Evolutionary conservation across 176 grass and related monocot genomes (phyloP).

Genomic region (Hsuehochloa calcarea): DNA sequence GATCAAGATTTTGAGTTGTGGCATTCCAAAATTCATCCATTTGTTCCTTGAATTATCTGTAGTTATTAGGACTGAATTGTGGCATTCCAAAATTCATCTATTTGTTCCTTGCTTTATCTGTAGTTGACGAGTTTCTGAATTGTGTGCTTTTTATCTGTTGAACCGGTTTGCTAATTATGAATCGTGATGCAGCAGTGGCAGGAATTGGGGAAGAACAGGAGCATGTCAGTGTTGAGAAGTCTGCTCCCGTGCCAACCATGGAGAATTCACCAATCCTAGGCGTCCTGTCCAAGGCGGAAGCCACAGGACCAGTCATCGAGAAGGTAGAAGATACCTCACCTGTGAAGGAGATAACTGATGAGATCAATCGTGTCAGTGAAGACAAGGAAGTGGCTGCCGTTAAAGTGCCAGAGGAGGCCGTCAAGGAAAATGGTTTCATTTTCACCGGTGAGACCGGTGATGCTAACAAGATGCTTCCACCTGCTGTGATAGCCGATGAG

Average conservation of each 20-base stretch:
- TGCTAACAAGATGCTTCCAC: constrained; percentile 6
- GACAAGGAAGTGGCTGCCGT: neutral
- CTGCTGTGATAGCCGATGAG: neutral
- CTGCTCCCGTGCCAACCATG: constrained; percentile 12
- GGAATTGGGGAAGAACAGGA: constrained; percentile 19
- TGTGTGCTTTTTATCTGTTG: neutral
- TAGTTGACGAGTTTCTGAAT: neutral
- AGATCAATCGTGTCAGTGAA: neutral
- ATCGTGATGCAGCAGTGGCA: neutral
- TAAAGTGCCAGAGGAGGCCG: constrained; percentile 12
- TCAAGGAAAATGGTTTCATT: neutral
- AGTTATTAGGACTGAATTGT: neutral
- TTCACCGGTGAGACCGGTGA: neutral
- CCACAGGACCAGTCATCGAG: constrained; percentile 11
- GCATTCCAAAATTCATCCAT: neutral
- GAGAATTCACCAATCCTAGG: constrained; percentile 60
- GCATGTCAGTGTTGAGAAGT: constrained; percentile 4
- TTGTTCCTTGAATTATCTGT: neutral
- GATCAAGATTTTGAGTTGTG: neutral
- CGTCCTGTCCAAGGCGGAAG: constrained; percentile 30
- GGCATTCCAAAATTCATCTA: neutral
- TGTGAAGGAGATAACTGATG: constrained; percentile 17
- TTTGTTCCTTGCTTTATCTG: neutral
- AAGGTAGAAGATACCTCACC: constrained; percentile 18
- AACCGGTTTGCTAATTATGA: neutral